Conservation (phyloP, 2,329 filamentous ascomycete genomes). For the Monilinia fructigena region DNA sequence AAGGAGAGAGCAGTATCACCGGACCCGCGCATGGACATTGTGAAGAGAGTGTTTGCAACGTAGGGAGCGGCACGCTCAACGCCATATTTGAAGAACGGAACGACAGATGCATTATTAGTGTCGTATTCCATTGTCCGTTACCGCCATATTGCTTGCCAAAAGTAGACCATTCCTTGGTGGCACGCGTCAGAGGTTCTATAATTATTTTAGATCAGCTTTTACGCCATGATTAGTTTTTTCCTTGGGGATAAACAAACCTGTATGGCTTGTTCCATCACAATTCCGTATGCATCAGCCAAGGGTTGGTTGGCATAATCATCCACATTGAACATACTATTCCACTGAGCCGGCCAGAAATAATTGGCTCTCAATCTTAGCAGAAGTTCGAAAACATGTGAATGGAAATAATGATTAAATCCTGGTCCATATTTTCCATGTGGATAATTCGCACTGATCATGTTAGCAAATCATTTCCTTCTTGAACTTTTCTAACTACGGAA, state of each 20-base stretch:
- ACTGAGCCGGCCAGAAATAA: constrained; percentile 72
- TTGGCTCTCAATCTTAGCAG: constrained; percentile 68
- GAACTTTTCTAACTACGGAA: not conserved
- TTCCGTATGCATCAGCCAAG: constrained; percentile 69
- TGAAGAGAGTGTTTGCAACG: constrained; percentile 63
- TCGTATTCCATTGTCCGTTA: constrained; percentile 66
- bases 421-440: constrained; percentile 41
- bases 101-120: constrained; percentile 66
- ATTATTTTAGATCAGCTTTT: constrained; percentile 2
- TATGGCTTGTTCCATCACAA: constrained; percentile 72
- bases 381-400: constrained; percentile 68
- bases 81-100: constrained; percentile 66
- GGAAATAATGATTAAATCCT: constrained; percentile 61
- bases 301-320: constrained; percentile 68
- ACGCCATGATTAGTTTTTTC: not conserved
- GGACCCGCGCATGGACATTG: constrained; percentile 68
- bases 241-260: constrained; percentile 26
- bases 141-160: constrained; percentile 37
- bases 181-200: constrained; percentile 66
- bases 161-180: constrained; percentile 56
- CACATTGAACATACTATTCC: constrained; percentile 69
- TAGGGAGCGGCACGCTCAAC: constrained; percentile 64
- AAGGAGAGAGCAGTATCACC: constrained; percentile 61
- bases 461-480: not conserved
- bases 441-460: constrained; percentile 46